Evolutionary conservation across 139 green algal species (phyloP).

Genomic region (Prasinococcaceae sp.): DNA sequence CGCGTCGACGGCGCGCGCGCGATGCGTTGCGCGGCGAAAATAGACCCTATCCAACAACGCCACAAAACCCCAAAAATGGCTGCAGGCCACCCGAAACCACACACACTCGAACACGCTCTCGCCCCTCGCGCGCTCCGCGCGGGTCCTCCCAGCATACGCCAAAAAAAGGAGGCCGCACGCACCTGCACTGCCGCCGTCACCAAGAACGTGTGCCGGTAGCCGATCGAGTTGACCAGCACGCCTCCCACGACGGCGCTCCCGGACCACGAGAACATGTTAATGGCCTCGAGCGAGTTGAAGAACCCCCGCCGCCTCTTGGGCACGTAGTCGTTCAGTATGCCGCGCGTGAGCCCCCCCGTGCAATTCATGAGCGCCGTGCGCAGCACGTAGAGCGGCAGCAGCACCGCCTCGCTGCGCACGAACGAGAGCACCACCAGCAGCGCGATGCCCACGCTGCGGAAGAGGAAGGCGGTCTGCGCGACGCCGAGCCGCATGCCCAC

Average conservation of each 20-base stretch:
- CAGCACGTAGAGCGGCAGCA: slow-evolving; percentile 1
- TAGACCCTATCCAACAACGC: no score
- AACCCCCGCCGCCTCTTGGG: slow-evolving; percentile 1
- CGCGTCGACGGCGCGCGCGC: no score
- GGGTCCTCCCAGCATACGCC: no score
- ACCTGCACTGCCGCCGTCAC: slow-evolving; percentile 7
- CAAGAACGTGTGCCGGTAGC: slow-evolving; percentile 4
- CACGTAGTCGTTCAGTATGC: slow-evolving; percentile 8
- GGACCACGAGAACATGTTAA: slow-evolving; percentile 5
- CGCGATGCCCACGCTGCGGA: background rate
- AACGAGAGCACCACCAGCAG: slow-evolving; percentile 1
- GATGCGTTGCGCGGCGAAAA: no score
- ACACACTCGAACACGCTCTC: no score
- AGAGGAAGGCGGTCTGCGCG: background rate
- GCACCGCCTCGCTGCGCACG: background rate
- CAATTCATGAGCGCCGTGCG: slow-evolving; percentile 1
- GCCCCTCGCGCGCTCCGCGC: no score
- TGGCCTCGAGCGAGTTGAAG: slow-evolving; percentile 8
- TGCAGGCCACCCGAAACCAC: no score
- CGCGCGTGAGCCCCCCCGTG: background rate
- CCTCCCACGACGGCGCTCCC: slow-evolving; percentile 9
- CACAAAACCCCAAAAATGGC: no score
- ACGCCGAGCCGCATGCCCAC: background rate
- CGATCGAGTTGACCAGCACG: background rate
- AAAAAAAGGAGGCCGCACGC: no score